Conservation (phyloP, 1,284 basidiomycete species). For the Termitomyces sp. region DNA sequence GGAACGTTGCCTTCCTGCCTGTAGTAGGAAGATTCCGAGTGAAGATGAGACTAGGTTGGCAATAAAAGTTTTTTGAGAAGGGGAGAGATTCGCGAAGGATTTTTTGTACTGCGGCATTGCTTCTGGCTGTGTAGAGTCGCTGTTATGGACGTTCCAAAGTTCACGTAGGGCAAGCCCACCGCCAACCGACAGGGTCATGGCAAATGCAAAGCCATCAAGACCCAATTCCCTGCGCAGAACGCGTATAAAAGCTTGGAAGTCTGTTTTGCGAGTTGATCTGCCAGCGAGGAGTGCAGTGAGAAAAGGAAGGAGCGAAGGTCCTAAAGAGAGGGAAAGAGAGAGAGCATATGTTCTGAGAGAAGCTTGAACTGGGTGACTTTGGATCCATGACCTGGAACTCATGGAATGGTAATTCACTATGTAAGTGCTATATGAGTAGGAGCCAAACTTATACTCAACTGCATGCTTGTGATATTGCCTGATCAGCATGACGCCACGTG, state of each 20-base stretch:
- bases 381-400: conserved; percentile 14
- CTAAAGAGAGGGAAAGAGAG: conserved; percentile 60
- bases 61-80: conserved; percentile 49
- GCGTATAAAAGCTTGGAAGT: conserved; percentile 31
- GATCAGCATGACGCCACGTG: background rate
- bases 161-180: conserved; percentile 53
- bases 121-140: background rate
- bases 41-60: conserved; percentile 55
- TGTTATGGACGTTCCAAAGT: conserved; percentile 37
- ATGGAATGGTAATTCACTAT: conserved; percentile 1
- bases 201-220: conserved; percentile 60
- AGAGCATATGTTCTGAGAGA: conserved; percentile 63
- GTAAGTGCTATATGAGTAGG: no score
- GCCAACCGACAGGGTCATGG: conserved; percentile 57
- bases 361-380: conserved; percentile 51
- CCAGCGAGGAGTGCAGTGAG: conserved; percentile 30
- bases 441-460: no score
- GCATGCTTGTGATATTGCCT: no score
- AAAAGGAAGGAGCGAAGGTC: conserved; percentile 56
- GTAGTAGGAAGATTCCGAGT: conserved; percentile 52
- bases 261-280: conserved; percentile 19
- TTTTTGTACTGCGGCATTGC: background rate
- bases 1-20: conserved; percentile 37
- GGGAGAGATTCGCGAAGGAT: conserved; percentile 22
- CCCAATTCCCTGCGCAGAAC: conserved; percentile 53